phyloP scores from a whole-genome alignment of 1,284 basidiomycete species.

The Macrocybe sp. region DNA sequence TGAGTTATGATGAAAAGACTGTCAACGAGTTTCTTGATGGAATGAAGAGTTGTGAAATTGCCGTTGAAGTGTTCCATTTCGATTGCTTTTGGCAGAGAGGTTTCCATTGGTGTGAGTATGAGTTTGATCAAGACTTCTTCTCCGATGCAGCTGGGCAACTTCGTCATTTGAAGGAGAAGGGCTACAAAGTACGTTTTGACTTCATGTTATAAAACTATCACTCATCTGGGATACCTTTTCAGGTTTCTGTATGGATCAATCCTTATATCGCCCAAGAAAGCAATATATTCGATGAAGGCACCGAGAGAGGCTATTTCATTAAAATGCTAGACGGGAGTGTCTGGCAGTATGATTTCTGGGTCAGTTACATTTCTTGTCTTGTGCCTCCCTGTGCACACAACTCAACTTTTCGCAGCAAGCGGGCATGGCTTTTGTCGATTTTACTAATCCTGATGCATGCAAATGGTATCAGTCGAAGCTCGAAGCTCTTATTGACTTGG shows the following conservation, averaged over 20 bases:
- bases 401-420: slow-evolving; percentile 38
- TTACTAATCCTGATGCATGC: slow-evolving; percentile 51
- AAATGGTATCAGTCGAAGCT: slow-evolving; percentile 53
- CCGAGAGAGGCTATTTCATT: slow-evolving; percentile 49
- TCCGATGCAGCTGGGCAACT: slow-evolving; percentile 53
- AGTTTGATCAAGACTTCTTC: slow-evolving; percentile 56
- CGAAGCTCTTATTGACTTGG: slow-evolving; percentile 45
- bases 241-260: slow-evolving; percentile 37
- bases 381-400: too few species aligned
- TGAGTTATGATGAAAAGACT: slow-evolving; percentile 50
- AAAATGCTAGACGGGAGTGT: slow-evolving; percentile 52
- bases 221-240: neutral
- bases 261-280: slow-evolving; percentile 52
- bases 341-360: slow-evolving; percentile 47
- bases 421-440: slow-evolving; percentile 53
- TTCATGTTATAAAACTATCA: neutral
- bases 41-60: slow-evolving; percentile 50
- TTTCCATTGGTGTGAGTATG: slow-evolving; percentile 50
- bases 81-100: slow-evolving; percentile 66
- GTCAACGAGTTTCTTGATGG: slow-evolving; percentile 53
- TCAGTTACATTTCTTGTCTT: slow-evolving; percentile 5
- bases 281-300: slow-evolving; percentile 50
- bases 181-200: slow-evolving; percentile 22
- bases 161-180: slow-evolving; percentile 46
- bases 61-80: slow-evolving; percentile 54